These are phyloP conservation scores for Cytospora leucostoma DNA, from an alignment of 2,329 filamentous ascomycete genomes.

Conservation along the genomic window DNA sequence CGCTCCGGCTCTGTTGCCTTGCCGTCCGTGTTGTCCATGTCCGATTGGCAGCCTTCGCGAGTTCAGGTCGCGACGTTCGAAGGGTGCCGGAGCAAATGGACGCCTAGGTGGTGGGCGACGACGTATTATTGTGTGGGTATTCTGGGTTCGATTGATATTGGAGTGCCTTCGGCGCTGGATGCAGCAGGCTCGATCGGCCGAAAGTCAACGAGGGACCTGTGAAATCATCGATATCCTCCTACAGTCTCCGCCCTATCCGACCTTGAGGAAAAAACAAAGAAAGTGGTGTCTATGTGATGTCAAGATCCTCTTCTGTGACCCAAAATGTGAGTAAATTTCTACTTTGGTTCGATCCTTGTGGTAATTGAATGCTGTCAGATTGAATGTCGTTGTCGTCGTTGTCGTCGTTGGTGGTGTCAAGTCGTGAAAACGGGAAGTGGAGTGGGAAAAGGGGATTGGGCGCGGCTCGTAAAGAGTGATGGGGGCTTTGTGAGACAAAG, in stretches of 20 bases:
- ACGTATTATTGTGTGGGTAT: not conserved
- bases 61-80: slow-evolving; percentile 6
- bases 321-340: not conserved
- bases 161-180: slow-evolving; percentile 7
- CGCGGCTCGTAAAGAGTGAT: not conserved
- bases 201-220: slow-evolving; percentile 17
- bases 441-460: not conserved
- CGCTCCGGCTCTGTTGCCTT: slow-evolving; percentile 26
- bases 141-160: slow-evolving; percentile 12
- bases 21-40: slow-evolving; percentile 18
- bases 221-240: slow-evolving; percentile 26
- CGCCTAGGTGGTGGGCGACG: not conserved
- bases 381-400: not conserved
- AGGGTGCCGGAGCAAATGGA: not conserved
- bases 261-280: not conserved
- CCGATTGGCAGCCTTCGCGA: slow-evolving; percentile 8
- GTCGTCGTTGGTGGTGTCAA: not conserved
- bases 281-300: slow-evolving; percentile 1
- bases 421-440: not conserved
- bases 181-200: slow-evolving; percentile 27
- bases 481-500: not conserved
- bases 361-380: not conserved
- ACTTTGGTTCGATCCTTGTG: not conserved
- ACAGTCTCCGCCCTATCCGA: slow-evolving; percentile 19
- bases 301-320: not conserved